Percentiles rank a stretch among this genome's conserved stretches.
phyloP scores from a whole-genome alignment of 2,329 filamentous ascomycete genomes.

The Cordyceps cateniannulata region DNA sequence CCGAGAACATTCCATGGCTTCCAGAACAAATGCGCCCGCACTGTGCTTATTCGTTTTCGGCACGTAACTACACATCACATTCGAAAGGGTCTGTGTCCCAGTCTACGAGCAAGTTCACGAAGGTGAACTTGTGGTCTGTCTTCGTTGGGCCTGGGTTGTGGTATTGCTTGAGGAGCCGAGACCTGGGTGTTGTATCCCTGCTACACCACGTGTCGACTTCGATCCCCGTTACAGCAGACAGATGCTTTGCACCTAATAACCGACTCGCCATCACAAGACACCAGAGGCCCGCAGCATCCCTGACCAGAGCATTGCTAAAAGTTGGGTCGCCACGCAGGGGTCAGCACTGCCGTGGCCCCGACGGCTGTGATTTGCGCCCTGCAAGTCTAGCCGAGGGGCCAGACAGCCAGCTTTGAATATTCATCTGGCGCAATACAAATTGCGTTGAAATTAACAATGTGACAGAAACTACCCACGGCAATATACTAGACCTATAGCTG shows the following conservation, averaged over 20 bases:
- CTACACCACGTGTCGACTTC: conserved; percentile 10
- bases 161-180: not conserved
- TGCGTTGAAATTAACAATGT: conserved; percentile 1
- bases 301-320: not conserved
- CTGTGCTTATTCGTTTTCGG: not conserved
- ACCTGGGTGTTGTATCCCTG: conserved; percentile 6
- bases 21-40: not conserved
- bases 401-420: not conserved
- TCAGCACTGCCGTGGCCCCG: not conserved
- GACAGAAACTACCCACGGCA: not conserved
- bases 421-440: not conserved
- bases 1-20: not conserved
- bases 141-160: not conserved
- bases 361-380: conserved; percentile 13
- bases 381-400: conserved; percentile 4
- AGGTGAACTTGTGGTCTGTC: not conserved
- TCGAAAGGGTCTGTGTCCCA: not conserved
- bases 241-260: not conserved
- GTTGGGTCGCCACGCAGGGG: not conserved
- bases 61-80: not conserved
- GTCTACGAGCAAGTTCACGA: not conserved
- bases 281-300: not conserved
- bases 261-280: not conserved
- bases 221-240: conserved; percentile 3
- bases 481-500: not conserved